Evolutionary conservation across 1,284 basidiomycete genomes (phyloP).

Genomic region (Phellinidium pouzarii): DNA sequence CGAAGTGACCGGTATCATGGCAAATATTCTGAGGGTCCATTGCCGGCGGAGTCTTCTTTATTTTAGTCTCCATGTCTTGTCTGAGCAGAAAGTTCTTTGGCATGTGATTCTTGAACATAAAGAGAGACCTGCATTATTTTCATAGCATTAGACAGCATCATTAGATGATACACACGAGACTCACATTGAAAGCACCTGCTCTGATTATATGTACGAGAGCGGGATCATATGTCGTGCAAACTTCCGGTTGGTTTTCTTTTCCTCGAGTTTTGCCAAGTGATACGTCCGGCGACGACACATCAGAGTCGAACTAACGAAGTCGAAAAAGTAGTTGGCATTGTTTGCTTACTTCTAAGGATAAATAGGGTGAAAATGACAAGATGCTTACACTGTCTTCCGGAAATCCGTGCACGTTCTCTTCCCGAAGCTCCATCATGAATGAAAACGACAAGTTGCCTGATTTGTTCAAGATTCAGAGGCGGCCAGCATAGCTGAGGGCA

Average conservation of each 20-base stretch:
- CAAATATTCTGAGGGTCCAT: neutral
- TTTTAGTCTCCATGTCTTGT: neutral
- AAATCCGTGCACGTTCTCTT: constrained; percentile 54
- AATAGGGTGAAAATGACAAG: neutral
- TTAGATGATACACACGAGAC: neutral
- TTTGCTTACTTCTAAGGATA: neutral
- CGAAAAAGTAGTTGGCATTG: neutral
- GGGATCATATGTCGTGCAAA: neutral
- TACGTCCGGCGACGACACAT: neutral
- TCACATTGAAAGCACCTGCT: neutral
- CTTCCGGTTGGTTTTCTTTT: neutral
- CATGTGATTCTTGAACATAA: constrained; percentile 1
- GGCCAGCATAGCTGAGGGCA: neutral
- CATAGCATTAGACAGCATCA: neutral
- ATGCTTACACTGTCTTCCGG: constrained; percentile 40
- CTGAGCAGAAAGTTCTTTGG: neutral
- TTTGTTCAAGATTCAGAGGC: constrained; percentile 1
- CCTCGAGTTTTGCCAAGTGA: neutral
- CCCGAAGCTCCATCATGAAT: constrained; percentile 75
- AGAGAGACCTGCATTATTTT: constrained; percentile 1
- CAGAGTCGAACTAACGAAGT: neutral
- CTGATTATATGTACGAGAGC: constrained; percentile 5
- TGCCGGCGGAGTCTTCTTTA: neutral
- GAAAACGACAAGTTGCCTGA: constrained; percentile 72
- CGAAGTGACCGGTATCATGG: neutral